These are phyloP conservation scores for Penicillium robsamsonii DNA, from an alignment of 495 filamentous ascomycete species.

Conservation along the genomic window DNA sequence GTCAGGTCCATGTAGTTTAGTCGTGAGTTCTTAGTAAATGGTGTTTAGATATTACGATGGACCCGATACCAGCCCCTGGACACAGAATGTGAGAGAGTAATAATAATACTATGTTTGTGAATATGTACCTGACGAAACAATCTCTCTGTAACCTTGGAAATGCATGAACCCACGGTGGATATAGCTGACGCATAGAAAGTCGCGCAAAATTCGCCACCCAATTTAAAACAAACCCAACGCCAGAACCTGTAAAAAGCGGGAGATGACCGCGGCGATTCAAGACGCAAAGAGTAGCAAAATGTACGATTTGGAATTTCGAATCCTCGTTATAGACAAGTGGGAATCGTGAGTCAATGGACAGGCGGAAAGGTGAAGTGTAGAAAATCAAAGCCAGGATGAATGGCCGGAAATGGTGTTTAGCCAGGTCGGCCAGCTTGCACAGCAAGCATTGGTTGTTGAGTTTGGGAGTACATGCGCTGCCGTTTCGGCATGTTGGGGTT, in stretches of 20 bases:
- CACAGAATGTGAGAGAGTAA: not conserved
- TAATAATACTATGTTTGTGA: constrained; percentile 18
- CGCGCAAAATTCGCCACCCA: constrained; percentile 26
- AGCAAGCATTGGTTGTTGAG: constrained; percentile 46
- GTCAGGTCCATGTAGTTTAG: too few relatives aligned
- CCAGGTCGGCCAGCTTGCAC: constrained; percentile 42
- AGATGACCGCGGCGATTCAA: constrained; percentile 14
- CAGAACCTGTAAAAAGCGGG: constrained; percentile 28
- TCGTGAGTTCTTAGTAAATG: too few relatives aligned
- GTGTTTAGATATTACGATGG: not conserved
- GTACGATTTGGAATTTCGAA: constrained; percentile 21
- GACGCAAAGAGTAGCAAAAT: constrained; percentile 25
- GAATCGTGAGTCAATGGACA: constrained; percentile 34
- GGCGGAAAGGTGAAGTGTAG: constrained; percentile 12
- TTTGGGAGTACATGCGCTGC: constrained; percentile 61
- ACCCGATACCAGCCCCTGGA: not conserved
- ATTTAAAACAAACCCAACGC: constrained; percentile 28
- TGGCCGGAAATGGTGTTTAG: constrained; percentile 15
- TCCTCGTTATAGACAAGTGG: constrained; percentile 35
- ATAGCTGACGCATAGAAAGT: constrained; percentile 22
- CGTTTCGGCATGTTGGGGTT: constrained; percentile 56
- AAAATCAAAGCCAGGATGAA: constrained; percentile 2
- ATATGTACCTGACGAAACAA: constrained; percentile 31
- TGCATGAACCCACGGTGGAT: constrained; percentile 18
- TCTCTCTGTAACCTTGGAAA: constrained; percentile 6